Conservation (phyloP, 257 asterid species). For the Ilex asprella region DNA sequence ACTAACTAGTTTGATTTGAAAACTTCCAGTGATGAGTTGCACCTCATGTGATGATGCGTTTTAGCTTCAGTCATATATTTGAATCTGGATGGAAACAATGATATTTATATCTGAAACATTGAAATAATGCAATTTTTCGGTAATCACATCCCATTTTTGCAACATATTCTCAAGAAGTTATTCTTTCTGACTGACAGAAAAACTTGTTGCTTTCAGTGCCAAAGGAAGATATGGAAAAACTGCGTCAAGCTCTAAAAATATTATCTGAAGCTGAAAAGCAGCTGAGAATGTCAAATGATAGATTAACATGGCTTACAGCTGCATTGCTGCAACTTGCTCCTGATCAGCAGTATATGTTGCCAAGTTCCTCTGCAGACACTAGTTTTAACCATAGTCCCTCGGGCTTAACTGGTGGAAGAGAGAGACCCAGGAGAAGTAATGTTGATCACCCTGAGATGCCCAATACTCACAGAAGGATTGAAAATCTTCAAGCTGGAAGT, state of each 20-base stretch:
- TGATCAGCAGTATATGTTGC: slow-evolving; percentile 71
- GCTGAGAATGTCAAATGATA: slow-evolving; percentile 78
- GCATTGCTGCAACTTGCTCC: slow-evolving; percentile 94
- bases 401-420: slow-evolving; percentile 30
- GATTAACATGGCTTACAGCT: slow-evolving; percentile 92
- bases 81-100: no score
- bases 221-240: slow-evolving; percentile 81
- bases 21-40: no score
- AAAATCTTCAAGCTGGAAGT: slow-evolving; percentile 37
- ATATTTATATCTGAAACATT: no score
- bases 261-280: slow-evolving; percentile 96
- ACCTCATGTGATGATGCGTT: no score
- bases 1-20: no score
- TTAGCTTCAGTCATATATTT: no score
- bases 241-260: slow-evolving; percentile 84
- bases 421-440: slow-evolving; percentile 52
- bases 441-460: slow-evolving; percentile 32
- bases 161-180: no score
- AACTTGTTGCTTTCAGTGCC: slow-evolving; percentile 43
- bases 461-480: slow-evolving; percentile 20
- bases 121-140: no score
- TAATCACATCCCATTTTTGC: no score
- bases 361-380: slow-evolving; percentile 60
- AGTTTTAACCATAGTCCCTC: slow-evolving; percentile 64
- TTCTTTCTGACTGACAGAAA: no score